phyloP scores from a whole-genome alignment of 1,139 yeast genomes.

The Geotrichum citri-aurantii region DNA sequence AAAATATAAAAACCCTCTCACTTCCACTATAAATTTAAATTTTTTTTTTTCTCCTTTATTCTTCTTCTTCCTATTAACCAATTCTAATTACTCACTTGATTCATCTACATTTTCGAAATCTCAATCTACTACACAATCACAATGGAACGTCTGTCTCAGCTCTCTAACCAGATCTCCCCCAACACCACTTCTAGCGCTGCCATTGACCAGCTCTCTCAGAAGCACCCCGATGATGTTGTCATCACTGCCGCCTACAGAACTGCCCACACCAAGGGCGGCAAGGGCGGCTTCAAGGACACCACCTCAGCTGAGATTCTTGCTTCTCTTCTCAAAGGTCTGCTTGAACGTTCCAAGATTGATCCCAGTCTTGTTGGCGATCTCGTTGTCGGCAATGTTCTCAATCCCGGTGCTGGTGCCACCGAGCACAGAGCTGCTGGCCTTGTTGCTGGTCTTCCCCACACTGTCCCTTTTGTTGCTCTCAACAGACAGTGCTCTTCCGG shows the following conservation, averaged over 20 bases:
- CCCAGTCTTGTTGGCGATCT: slow-evolving; percentile 70
- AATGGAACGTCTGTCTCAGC: slow-evolving; percentile 35
- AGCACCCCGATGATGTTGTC: slow-evolving; percentile 80
- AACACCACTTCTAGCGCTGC: slow-evolving; percentile 30
- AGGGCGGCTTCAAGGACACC: slow-evolving; percentile 72
- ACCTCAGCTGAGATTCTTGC: slow-evolving; percentile 67
- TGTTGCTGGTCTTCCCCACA: slow-evolving; percentile 66
- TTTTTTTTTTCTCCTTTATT: neutral
- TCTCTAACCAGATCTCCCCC: slow-evolving; percentile 32
- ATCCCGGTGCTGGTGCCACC: slow-evolving; percentile 86
- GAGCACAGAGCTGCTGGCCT: slow-evolving; percentile 80
- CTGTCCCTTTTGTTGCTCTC: slow-evolving; percentile 71
- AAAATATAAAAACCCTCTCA: neutral
- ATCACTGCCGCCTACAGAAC: slow-evolving; percentile 86
- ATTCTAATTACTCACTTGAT: neutral
- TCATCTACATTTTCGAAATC: neutral
- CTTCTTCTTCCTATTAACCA: neutral
- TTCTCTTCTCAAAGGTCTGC: slow-evolving; percentile 56
- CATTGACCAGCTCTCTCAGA: slow-evolving; percentile 42
- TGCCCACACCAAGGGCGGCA: slow-evolving; percentile 80
- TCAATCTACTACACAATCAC: neutral
- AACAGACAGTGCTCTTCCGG: slow-evolving; percentile 97
- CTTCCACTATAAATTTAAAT: neutral
- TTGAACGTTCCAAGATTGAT: slow-evolving; percentile 56
- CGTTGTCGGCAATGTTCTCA: slow-evolving; percentile 82